Conservation (phyloP, 495 filamentous ascomycete genomes). For the Neurospora sp. region DNA sequence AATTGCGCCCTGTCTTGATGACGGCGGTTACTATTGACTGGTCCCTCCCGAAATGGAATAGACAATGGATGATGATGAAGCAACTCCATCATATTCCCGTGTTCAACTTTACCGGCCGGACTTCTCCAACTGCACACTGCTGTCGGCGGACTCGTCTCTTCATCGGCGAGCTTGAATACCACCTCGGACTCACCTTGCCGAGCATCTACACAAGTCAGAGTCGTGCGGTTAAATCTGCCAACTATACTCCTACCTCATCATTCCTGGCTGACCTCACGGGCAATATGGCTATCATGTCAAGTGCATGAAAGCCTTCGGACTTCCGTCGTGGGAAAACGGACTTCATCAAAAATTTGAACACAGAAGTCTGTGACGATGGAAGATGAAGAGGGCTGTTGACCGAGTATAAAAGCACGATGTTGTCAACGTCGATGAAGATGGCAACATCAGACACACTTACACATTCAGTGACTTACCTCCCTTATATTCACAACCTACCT, state of each 20-base stretch:
- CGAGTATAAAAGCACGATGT: background rate
- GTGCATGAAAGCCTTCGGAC: background rate
- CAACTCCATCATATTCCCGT: slow-evolving; percentile 2
- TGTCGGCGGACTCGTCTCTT: background rate
- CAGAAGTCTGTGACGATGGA: background rate
- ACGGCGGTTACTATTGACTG: background rate
- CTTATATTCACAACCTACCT: background rate
- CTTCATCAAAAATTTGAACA: background rate
- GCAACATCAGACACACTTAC: background rate
- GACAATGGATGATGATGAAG: slow-evolving; percentile 6
- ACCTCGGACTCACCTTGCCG: background rate
- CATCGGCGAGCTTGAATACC: background rate
- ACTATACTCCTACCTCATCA: background rate
- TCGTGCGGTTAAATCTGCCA: background rate
- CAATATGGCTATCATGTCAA: background rate
- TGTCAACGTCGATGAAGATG: background rate
- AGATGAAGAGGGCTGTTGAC: background rate
- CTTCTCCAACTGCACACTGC: background rate
- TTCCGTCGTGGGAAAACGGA: background rate
- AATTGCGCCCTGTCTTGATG: too few species aligned
- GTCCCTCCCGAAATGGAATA: background rate
- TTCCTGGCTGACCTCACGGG: background rate
- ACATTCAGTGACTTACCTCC: background rate
- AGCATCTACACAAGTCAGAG: background rate
- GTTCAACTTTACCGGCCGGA: slow-evolving; percentile 11